These are phyloP conservation scores for Vitis vinifera DNA, from an alignment of 164 flowering plant species.

Conservation along the genomic window ASM3070453v1 NC_081806.1:2253501-2254000, in stretches of 20 bases:
- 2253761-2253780: constrained; percentile 13
- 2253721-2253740: too few relatives aligned
- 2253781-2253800: constrained; percentile 34
- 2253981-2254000: too few relatives aligned
- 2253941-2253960: too few relatives aligned
- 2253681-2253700: too few relatives aligned
- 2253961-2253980: too few relatives aligned
- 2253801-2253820: too few relatives aligned
- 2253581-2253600: not conserved
- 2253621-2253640: not conserved
- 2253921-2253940: too few relatives aligned
- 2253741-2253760: not conserved
- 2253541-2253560: constrained; percentile 30
- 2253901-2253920: too few relatives aligned
- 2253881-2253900: not conserved
- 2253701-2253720: too few relatives aligned
- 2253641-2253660: not conserved
- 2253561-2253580: constrained; percentile 52
- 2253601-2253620: too few relatives aligned
- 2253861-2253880: not conserved
- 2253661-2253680: too few relatives aligned
- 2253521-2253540: constrained; percentile 46
- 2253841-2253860: not conserved
- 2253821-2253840: too few relatives aligned
- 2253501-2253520: constrained; percentile 5